phyloP scores from a whole-genome alignment of 805 yeast genomes.

The Wickerhamiella azymoides region DNA sequence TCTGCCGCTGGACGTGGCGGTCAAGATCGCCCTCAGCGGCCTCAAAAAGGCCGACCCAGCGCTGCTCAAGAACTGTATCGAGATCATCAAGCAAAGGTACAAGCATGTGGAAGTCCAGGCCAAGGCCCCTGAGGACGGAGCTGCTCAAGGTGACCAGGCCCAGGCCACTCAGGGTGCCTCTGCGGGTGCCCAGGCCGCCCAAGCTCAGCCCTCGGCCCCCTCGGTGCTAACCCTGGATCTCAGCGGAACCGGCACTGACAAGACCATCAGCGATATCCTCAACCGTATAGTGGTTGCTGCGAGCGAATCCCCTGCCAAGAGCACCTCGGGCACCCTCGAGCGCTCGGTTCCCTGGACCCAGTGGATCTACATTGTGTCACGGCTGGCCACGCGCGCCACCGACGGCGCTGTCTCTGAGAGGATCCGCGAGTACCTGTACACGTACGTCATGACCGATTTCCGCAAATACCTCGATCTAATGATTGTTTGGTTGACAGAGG shows the following conservation, averaged over 20 bases:
- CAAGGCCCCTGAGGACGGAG: conserved; percentile 2
- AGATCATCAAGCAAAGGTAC: conserved; percentile 57
- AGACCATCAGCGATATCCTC: background rate
- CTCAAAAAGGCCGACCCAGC: conserved; percentile 39
- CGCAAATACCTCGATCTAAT: conserved; percentile 58
- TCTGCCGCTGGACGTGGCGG: conserved; percentile 50
- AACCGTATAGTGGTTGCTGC: conserved; percentile 11
- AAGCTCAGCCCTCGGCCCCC: background rate
- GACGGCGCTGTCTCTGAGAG: conserved; percentile 28
- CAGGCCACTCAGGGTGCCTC: background rate
- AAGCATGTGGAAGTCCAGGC: conserved; percentile 29
- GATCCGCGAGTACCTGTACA: conserved; percentile 56
- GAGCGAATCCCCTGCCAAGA: conserved; percentile 11
- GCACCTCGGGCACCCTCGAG: conserved; percentile 53
- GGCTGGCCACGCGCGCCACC: conserved; percentile 76
- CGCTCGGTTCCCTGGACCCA: conserved; percentile 44
- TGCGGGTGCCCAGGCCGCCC: background rate
- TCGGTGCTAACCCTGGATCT: conserved; percentile 1
- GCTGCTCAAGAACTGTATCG: conserved; percentile 49
- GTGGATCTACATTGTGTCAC: conserved; percentile 63
- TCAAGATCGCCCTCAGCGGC: conserved; percentile 51
- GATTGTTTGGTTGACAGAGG: conserved; percentile 90
- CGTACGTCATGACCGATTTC: conserved; percentile 60
- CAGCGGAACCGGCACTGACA: background rate
- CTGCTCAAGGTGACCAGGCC: no score